Base-by-base conservation (phyloP, 805 yeast species). In the Starmera dryadoides region DNA sequence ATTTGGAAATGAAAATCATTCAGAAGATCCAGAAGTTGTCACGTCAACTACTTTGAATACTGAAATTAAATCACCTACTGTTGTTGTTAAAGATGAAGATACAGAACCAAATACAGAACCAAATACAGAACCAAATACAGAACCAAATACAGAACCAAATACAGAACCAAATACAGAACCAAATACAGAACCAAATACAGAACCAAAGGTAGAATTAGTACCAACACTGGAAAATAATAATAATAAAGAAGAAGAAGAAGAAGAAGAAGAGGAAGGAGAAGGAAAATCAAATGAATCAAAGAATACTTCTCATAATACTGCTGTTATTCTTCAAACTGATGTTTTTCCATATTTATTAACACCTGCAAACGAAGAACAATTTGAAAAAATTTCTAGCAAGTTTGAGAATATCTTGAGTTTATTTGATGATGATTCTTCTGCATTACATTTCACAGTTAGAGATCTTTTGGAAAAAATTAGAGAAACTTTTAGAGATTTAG, bases 261-360 rank as follows among this genome's bases (percentile, higher is more conserved):
- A 30, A n/a, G n/a, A n/a, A n/a, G n/a, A n/a, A n/a, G n/a, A n/a
- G n/a, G n/a, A n/a, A n/a, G n/a, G n/a, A n/a, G n/a, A n/a, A n/a
- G n/a, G n/a, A n/a, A n/a, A n/a, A n/a, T n/a, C n/a, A 30, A 15
- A n/a, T 36, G 17, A 20, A 12, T 12, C 9, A 12, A 25, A 25
- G 28, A 25, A 25, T 9, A 9, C 11, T 18, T 12, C 21, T 3
- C 6, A n/a, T 14, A 37, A 33, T 12, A 33, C 17, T 18, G 12
- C 25, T 8, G 15, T 54, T 10, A 44, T 54, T 20, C 33, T 54
- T 2, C 37, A 46, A 10, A 47, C 50, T 2, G 36, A 42, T 15
- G 41, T 41, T 30, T 48, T 44, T 11, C 50, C 52, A 7, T 51
- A 51, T 23, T 34, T 51, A 2, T 30, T 54, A 11, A 42, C 49